Base-by-base conservation (phyloP, 495 filamentous ascomycete genomes). In the Halenospora varia region DNA sequence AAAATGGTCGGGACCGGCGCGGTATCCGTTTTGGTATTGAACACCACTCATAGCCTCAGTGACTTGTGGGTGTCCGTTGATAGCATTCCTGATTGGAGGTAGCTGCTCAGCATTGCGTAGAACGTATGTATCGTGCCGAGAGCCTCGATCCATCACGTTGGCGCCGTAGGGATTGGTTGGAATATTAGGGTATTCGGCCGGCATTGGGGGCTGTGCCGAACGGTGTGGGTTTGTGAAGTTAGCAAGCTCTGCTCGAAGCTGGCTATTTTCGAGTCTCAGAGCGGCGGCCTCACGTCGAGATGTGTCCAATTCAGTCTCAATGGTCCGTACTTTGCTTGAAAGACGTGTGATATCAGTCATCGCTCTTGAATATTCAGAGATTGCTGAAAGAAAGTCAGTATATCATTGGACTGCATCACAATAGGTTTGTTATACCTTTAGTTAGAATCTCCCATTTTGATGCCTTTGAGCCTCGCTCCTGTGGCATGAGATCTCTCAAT, bases 381-480 rank as follows among this genome's bases (percentile, higher is more conserved):
- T 82, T n/a, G 80, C 80, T 83, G 52, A 15, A 8, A 4, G 22
- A 15, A 26, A 11, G 23, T 63, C 25, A 62, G 63, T 35, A 55
- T 23, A 3, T 22, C 20, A 50, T 70, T 15, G 70, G 59, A 53
- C 62, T 20, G 24, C 41, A 23, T 29, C n/a, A 15, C 10, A 0
- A 20, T 0, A 19, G 25, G 26, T 6, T 10, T 23, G 44, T 24
- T 74, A 35, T 78, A 96, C 92, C 89, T 81, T 93, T 92, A 10
- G 90, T 95, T n/a, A 99, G 71, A 29, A 96, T 96, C 66, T 99
- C 94, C 95, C 95, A 99, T 72, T 99, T 99, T 66, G 92, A 96
- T 2, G 93, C 92, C 67, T 97, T 99, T 45, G 88, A 88, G 18
- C 92, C 93, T 50, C 92, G 84, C 57, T 88, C 88, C 54, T 90